phyloP scores from a whole-genome alignment of 2,329 filamentous ascomycete genomes.

The Diaporthe citriasiana region DNA sequence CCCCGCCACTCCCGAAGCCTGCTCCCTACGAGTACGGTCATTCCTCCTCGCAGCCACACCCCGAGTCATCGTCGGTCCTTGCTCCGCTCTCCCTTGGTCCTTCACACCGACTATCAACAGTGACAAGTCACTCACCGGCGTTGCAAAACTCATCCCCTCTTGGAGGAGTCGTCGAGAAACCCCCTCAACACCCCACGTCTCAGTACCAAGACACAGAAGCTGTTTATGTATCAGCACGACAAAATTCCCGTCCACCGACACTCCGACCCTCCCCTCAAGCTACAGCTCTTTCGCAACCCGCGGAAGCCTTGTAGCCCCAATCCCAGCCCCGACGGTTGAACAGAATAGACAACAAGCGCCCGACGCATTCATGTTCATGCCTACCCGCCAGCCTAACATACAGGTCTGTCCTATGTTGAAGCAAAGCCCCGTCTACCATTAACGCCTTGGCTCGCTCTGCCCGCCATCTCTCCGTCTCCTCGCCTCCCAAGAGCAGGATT shows the following conservation, averaged over 20 bases:
- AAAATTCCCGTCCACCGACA: conserved; percentile 91
- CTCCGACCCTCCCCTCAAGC: conserved; percentile 87
- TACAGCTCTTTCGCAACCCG: conserved; percentile 97
- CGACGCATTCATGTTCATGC: conserved; percentile 75
- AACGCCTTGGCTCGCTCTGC: conserved; percentile 63
- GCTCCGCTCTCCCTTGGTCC: not conserved
- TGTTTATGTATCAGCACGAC: conserved; percentile 99
- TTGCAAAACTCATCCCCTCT: conserved; percentile 32
- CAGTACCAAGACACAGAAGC: conserved; percentile 59
- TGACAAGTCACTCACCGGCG: conserved; percentile 11
- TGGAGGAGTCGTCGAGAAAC: conserved; percentile 35
- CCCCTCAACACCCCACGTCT: conserved; percentile 45
- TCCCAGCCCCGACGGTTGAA: conserved; percentile 94
- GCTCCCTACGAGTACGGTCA: conserved; percentile 36
- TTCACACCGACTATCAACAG: conserved; percentile 10
- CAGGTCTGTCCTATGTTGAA: conserved; percentile 70
- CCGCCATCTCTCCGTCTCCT: conserved; percentile 47
- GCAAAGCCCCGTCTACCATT: conserved; percentile 67
- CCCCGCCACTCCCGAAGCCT: conserved; percentile 36
- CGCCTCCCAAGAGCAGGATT: conserved; percentile 51
- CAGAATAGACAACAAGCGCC: conserved; percentile 49
- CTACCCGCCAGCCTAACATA: conserved; percentile 65
- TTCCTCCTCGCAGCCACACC: conserved; percentile 15
- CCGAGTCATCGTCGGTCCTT: conserved; percentile 31
- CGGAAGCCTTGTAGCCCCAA: conserved; percentile 93